Base-by-base conservation (phyloP, 805 yeast genomes). In the Candida parachauliodes region DNA sequence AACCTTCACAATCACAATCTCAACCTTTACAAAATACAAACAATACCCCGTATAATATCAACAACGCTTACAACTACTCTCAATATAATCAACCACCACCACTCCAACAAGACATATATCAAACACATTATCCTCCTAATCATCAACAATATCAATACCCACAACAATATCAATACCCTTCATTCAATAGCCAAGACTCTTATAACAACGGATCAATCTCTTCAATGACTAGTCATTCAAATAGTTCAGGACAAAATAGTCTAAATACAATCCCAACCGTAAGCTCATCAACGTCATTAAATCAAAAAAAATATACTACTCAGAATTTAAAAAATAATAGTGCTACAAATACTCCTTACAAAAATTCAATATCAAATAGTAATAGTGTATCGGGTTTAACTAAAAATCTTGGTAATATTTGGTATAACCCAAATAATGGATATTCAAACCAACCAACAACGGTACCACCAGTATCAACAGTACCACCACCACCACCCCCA, bases 1-100 rank as follows among this genome's bases (percentile, higher is more conserved):
- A 41, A 18, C 51, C 49, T 10, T 2, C 48, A 42, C 2, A 32
- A 25, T 14, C 43, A 40, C 30, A 30, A 20, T 28, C 43, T 22
- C 40, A 41, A 18, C 42, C 37, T 42, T 19, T 41, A 19, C 48
- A 44, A 8, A 31, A n/a, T 15, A 5, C 19, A 14, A 24, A 24
- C 14, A 24, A 24, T 14, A 24, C 14, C n/a, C n/a, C 27, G n/a
- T 24, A n/a, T 14, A 24, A 8, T n/a, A 24, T n/a, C 23, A 22
- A 22, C 16, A 24, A 24, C 5, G 22, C 5, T 16, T 28, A 32
- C n/a, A 28, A 32, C 12, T 30, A 20, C 20, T 7, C 5, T 20
- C 33, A 30, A 20, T 30, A 19, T 30, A 10, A 19, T 4, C n/a
- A n/a, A n/a, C 33, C 15, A 23, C 14, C 35, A 32, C 14, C 6